phyloP scores from a whole-genome alignment of 148 eudicot genomes.

The Arbutus unedo region DNA sequence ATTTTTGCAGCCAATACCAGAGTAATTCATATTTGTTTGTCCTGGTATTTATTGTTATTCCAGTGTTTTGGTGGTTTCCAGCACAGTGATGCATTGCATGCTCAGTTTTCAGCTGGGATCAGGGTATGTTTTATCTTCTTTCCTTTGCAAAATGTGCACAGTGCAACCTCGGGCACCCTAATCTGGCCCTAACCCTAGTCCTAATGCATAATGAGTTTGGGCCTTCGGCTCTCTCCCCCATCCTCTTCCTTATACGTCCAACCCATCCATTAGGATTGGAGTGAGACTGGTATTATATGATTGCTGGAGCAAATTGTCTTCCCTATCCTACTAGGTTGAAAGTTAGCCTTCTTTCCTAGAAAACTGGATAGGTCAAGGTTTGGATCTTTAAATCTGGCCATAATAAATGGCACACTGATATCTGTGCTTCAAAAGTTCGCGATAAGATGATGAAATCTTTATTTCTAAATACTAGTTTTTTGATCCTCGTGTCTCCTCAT shows the following conservation, averaged over 20 bases:
- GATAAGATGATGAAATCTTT: neutral
- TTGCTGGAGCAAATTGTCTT: neutral
- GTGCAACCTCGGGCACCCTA: neutral
- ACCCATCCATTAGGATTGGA: neutral
- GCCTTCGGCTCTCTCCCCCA: neutral
- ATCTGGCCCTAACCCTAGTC: neutral
- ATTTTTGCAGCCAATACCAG: neutral
- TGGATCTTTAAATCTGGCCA: neutral
- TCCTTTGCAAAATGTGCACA: neutral
- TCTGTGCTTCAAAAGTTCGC: neutral
- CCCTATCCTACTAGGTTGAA: neutral
- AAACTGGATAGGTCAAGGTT: neutral
- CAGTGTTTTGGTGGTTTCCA: conserved; percentile 29
- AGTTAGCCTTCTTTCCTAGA: neutral
- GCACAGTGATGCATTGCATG: conserved; percentile 66
- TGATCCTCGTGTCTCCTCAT: neutral
- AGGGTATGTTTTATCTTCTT: conserved; percentile 44
- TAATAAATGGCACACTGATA: neutral
- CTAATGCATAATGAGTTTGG: neutral
- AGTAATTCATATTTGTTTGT: conserved; percentile 6
- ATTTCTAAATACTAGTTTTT: neutral
- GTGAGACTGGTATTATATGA: neutral
- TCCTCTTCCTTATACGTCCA: neutral
- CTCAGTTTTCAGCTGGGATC: conserved; percentile 81
- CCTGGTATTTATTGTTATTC: conserved; percentile 18